Base-by-base conservation (phyloP, 805 yeast species). In the Monosporozyma aquatica region DNA sequence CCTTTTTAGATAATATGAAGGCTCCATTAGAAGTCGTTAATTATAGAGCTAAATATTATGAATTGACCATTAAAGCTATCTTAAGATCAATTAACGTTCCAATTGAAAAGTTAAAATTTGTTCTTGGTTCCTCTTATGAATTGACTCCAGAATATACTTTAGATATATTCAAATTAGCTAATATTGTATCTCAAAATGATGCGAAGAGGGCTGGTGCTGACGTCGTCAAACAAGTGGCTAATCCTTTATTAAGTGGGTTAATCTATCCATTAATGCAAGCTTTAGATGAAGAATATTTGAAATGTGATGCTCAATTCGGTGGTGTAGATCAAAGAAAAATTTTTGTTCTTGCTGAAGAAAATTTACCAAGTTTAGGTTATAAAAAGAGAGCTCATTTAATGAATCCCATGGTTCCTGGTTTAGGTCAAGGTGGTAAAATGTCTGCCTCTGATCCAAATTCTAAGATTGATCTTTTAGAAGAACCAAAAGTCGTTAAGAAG, bases 131-230 rank as follows among this genome's bases (percentile, higher is more conserved):
- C 6, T 77, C 85, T n/a, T 92, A 87, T 71, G 97, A 92, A 68
- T 69, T 80, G 43, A 64, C 74, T 20, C 72, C 80, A 6, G 78
- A 83, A 28, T 92, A 85, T 69, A 83, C 95, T 7, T 61, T 92
- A 79, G 99, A 92, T 58, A 66, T 92, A 33, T 92, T 89, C 76
- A 80, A 78, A 64, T 64, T 92, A 58, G 74, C 94, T 37, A 92
- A 90, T 63, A 62, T 69, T 37, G 95, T 87, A 23, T 80, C 95
- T 20, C 96, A 86, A 67, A 89, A 90, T 61, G 97, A 89, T 61
- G 96, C 97, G 46, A 86, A 86, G 69, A 80, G 98, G 65, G 99
- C 99, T 2, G 99, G 99, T 63, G 97, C 99, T 9, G 99, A 92
- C 66, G 99, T 92, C 43, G 99, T 92, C 48, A 92, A 92, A 63